Base-by-base conservation (phyloP, 2,329 filamentous ascomycete genomes). In the Stemphylium beticola region DNA sequence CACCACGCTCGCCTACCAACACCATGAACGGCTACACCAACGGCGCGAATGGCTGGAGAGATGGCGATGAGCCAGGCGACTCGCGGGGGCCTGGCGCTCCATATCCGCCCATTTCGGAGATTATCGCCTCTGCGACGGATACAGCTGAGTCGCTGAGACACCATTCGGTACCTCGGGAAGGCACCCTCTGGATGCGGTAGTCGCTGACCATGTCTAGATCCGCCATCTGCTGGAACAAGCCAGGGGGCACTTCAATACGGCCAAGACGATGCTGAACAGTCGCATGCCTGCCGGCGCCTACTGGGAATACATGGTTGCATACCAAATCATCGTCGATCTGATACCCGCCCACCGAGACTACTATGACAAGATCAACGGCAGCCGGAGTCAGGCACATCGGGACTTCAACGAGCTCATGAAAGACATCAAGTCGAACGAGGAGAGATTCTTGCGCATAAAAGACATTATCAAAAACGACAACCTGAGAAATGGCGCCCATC, bases 301-400 rank as follows among this genome's bases (percentile, higher is more conserved):
- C 50, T 85, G 89, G 61, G 90, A 96, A 57, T 98, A 93, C 69
- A 83, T 98, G 53, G 85, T 88, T 59, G 91, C 93, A 10, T 92
- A 85, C 55, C 87, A 92, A 53, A 89, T 97, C 50, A 84, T 90
- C 12, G 82, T 92, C 45, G 87, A 93, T 51, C 79, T 87, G 37
- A 87, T 98, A 22, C 90, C 91, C 2, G 82, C 82, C 32, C 92
- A 96, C 72, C 85, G 84, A 52, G 90, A 93, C 58, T 96, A 87
- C 73, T 66, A 71, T 41, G 83, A 85, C 24, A 81, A 83, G 46
- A 78, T 92, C 53, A 84, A 85, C 64, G 76, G 76, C 33, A 84
- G 87, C 59, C 78, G 78, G 47, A 76, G 75, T 43, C 76, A 74
- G 60, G 80, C 77, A 74, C 76, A 80, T 62, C 77, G 78, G 53